phyloP scores from a whole-genome alignment of 2,329 filamentous ascomycete species.

The Cordyceps pruinosa region DNA sequence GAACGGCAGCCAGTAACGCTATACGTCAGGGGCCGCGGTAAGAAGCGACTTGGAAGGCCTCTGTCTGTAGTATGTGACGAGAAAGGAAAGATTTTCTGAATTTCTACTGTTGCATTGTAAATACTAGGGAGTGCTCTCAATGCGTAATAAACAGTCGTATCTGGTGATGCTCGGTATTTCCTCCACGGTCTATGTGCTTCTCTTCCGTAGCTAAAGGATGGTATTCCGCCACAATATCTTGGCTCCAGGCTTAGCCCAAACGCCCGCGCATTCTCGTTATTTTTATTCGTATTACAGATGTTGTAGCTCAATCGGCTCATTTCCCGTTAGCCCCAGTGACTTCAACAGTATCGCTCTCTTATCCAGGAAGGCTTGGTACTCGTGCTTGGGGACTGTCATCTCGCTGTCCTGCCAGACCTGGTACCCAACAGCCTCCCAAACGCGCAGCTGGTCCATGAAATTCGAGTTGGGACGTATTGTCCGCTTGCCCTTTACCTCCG shows the following conservation, averaged over 20 bases:
- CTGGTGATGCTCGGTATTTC: too few relatives aligned
- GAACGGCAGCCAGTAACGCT: too few relatives aligned
- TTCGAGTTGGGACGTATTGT: slow-evolving; percentile 22
- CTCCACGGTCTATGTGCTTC: too few relatives aligned
- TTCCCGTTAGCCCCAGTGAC: neutral
- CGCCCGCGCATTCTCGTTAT: neutral
- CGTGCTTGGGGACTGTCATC: slow-evolving; percentile 20
- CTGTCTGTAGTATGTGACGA: too few relatives aligned
- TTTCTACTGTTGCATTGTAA: too few relatives aligned
- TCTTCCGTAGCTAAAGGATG: too few relatives aligned
- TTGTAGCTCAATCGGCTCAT: neutral
- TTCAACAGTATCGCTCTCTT: neutral
- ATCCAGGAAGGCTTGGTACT: neutral
- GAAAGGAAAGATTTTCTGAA: too few relatives aligned
- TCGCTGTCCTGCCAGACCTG: slow-evolving; percentile 24
- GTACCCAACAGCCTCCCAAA: slow-evolving; percentile 26
- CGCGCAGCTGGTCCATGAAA: slow-evolving; percentile 25
- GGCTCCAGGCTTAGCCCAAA: too few relatives aligned
- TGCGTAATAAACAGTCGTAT: too few relatives aligned
- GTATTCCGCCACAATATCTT: neutral
- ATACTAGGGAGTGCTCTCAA: too few relatives aligned
- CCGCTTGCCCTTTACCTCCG: slow-evolving; percentile 18
- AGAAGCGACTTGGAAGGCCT: too few relatives aligned
- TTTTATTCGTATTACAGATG: neutral
- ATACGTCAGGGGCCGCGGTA: too few relatives aligned